A percentile compares a stretch with the other conserved stretches of the same genome.
Evolutionary conservation across 75 land plant genomes (phyloP).

Genomic region (Cunninghamia lanceolata): DNA sequence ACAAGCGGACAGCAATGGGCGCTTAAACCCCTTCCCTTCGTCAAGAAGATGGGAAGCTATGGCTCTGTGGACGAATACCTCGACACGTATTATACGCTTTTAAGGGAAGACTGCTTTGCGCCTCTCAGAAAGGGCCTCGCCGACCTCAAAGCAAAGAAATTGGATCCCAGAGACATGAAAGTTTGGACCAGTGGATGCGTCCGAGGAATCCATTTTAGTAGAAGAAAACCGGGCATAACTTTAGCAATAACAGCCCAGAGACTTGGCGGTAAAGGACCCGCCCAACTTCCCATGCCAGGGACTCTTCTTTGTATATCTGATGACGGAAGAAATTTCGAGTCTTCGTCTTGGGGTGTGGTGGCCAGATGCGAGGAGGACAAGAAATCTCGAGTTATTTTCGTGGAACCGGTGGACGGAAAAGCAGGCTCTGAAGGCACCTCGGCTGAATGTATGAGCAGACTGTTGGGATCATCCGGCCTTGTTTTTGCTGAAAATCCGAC

Average conservation of each 20-base stretch:
- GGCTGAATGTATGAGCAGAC: background rate
- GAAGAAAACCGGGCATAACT: slow-evolving; percentile 12
- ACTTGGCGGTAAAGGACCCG: background rate
- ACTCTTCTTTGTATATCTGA: slow-evolving; percentile 20
- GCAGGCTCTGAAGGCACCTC: background rate
- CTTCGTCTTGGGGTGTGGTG: slow-evolving; percentile 21
- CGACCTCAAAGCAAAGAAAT: slow-evolving; percentile 7
- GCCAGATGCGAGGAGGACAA: slow-evolving; percentile 8
- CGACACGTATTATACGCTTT: slow-evolving; percentile 18
- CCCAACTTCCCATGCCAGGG: slow-evolving; percentile 10
- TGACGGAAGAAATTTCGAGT: slow-evolving; percentile 13
- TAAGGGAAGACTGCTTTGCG: slow-evolving; percentile 24
- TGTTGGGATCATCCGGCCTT: background rate
- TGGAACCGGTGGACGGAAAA: background rate
- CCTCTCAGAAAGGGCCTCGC: slow-evolving; percentile 14
- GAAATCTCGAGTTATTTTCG: background rate
- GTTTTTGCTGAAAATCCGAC: slow-evolving; percentile 29
- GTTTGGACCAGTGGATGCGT: slow-evolving; percentile 11
- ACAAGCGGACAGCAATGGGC: background rate
- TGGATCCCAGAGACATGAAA: slow-evolving; percentile 21
- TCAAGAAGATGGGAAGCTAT: slow-evolving; percentile 22
- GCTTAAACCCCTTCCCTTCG: slow-evolving; percentile 17
- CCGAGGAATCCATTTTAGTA: slow-evolving; percentile 12
- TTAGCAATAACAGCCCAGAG: slow-evolving; percentile 6
- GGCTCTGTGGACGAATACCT: slow-evolving; percentile 13